Evolutionary conservation across 768 basidiomycete species (phyloP), one percentile per base, ranked within the genome.

Genomic region (Baorangia bicolor): DNA sequence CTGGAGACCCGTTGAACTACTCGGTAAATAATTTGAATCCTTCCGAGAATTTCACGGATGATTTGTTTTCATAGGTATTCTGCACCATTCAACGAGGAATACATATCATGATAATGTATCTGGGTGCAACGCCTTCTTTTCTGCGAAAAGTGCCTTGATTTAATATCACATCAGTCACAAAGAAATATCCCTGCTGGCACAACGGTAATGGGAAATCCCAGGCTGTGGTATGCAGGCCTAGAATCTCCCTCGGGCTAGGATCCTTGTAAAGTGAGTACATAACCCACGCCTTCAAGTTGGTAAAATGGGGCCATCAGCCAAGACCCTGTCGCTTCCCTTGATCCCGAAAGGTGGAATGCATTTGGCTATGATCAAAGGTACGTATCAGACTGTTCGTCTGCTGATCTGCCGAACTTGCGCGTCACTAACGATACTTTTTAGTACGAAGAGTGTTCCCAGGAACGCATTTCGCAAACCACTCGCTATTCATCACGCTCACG

Each of bases 1-100:
- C 16, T 77, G 77, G 77, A 60, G 76, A 25, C 74, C 75, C 1
- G 55, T 75, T 2, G 56, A 57, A 4, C 62, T 69, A 0, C 33
- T 64, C 7, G 74, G 75, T 66, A 53, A 39, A 8, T 2, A 5
- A 20, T 4, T 11, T 13, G 9, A n/a, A 23, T 25, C 1, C 9
- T 6, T n/a, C 1, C 5, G 20, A 30, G 18, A 30, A 25, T 18
- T 30, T 7, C n/a, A 21, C 20, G 6, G 4, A 28, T 21, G 5
- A 39, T 31, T 31, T 4, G 1, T 7, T 37, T 28, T 18, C 4
- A 18, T 16, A 68, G 64, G 86, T 0, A 80, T 86, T 51, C 71
- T 82, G 0, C 87, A 88, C 60, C 79, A 79, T 41, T 79, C 85
- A 0, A 88, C 84, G 0, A 79, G 77, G 49, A 86, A 88, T 51